Base-by-base conservation (phyloP, 306 rosid genomes). In the Quercus variabilis region DNA sequence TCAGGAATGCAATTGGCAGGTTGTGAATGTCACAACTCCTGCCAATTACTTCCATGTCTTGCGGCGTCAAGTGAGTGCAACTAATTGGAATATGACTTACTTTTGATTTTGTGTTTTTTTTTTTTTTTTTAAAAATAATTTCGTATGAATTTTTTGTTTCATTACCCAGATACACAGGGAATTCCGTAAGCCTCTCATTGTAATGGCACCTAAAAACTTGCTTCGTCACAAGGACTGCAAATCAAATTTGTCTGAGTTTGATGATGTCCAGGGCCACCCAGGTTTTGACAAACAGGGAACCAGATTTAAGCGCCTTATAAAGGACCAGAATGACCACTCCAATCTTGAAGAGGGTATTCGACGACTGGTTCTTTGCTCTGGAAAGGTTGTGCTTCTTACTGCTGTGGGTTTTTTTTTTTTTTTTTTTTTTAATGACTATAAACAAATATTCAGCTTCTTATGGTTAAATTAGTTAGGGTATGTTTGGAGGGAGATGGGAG, bases 231-330 rank as follows among this genome's bases (percentile, higher is more conserved):
- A 91, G 88, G 93, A 92, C 52, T 93, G 99, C 81, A 90, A 86
- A 83, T 96, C 99, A 76, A 93, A 93, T 81, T 79, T 96, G 74
- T 93, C 98, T 0, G 98, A 96, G 88, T 96, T 96, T 73, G 99
- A 96, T 86, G 99, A 96, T 83, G 98, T 93, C 74, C 90, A 90
- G 90, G 99, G 99, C 75, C 99, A 96, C 85, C 98, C 97, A 57
- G 99, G 99, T 82, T 96, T 96, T 81, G 99, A 95, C 91, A 91
- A 95, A 79, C 98, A 95, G 83, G 99, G 99, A 73, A 95, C 99
- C 80, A 85, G 98, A 88, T 95, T 95, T 86, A 96, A 96, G 86
- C 99, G 97, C 35, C 94, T 96, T 73, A 87, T 96, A 38, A 91
- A 93, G 84, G 99, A 96, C 84, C 96, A 85, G 88, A 93, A 96